phyloP scores from a whole-genome alignment of 2,329 filamentous ascomycete species.

The Aureobasidium lini region DNA sequence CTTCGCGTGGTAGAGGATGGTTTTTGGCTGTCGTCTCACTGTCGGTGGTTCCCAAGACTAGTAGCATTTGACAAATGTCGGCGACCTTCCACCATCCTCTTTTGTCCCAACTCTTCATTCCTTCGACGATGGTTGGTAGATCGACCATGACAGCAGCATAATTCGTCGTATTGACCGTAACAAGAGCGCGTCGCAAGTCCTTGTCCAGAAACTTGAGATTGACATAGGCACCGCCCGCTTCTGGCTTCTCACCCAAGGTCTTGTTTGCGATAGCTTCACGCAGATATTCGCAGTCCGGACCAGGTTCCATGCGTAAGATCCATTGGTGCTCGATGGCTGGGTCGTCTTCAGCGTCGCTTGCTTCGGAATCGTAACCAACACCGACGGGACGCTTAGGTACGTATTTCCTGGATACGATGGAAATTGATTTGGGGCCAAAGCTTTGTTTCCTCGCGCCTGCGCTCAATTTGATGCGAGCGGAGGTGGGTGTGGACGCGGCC shows the following conservation, averaged over 20 bases:
- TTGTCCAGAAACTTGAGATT: slow-evolving; percentile 69
- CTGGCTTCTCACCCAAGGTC: slow-evolving; percentile 60
- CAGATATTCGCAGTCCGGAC: slow-evolving; percentile 78
- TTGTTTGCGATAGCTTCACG: slow-evolving; percentile 67
- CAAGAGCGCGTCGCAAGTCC: slow-evolving; percentile 64
- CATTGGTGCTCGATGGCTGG: slow-evolving; percentile 86
- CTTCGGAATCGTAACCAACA: slow-evolving; percentile 93
- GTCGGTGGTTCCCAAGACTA: slow-evolving; percentile 63
- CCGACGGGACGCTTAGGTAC: slow-evolving; percentile 64
- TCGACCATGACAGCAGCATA: slow-evolving; percentile 78
- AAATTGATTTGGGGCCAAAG: slow-evolving; percentile 18
- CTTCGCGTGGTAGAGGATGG: slow-evolving; percentile 59
- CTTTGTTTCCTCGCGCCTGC: slow-evolving; percentile 8
- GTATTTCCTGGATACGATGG: slow-evolving; percentile 30
- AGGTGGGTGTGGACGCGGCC: not conserved
- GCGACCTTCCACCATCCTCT: slow-evolving; percentile 81
- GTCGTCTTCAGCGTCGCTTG: slow-evolving; percentile 80
- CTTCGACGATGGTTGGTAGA: slow-evolving; percentile 78
- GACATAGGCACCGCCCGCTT: slow-evolving; percentile 66
- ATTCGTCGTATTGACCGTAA: slow-evolving; percentile 60
- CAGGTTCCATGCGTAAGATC: slow-evolving; percentile 79
- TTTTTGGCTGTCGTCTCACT: slow-evolving; percentile 45
- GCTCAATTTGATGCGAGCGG: not conserved
- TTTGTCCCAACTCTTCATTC: slow-evolving; percentile 89
- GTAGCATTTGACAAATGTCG: slow-evolving; percentile 82